Evolutionary conservation across 441 rosid species (phyloP).

Genomic region (Raphanus hybrid): DNA sequence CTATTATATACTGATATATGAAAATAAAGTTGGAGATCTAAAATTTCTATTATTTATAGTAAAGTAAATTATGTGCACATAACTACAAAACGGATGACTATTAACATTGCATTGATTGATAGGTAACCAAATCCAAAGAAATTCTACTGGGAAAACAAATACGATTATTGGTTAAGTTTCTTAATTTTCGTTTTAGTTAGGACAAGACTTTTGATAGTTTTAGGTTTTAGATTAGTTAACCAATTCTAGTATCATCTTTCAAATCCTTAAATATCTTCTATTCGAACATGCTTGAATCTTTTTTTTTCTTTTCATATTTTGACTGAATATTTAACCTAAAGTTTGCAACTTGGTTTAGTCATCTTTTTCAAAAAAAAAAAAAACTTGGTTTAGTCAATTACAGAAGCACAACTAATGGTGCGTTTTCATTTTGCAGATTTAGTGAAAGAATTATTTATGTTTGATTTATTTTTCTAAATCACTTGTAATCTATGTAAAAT

Average conservation of each 20-base stretch:
- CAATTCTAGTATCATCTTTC: conserved; percentile 32
- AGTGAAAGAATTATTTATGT: not conserved
- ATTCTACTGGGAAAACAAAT: conserved; percentile 16
- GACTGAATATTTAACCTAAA: not conserved
- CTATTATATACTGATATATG: conserved; percentile 11
- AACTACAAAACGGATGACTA: conserved; percentile 41
- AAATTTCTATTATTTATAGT: conserved; percentile 25
- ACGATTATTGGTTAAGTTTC: conserved; percentile 12
- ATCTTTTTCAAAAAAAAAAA: not conserved
- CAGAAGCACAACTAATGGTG: not conserved
- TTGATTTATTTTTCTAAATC: not conserved
- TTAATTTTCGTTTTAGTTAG: conserved; percentile 22
- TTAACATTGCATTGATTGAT: conserved; percentile 34
- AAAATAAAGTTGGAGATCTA: conserved; percentile 24
- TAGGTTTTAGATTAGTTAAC: conserved; percentile 19
- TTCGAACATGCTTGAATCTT: conserved; percentile 34
- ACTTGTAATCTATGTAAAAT: not conserved
- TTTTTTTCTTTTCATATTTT: conserved; percentile 14
- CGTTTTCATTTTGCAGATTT: conserved; percentile 1
- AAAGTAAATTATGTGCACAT: conserved; percentile 27
- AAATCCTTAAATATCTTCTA: conserved; percentile 18
- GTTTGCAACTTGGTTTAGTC: not conserved
- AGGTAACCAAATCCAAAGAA: conserved; percentile 54
- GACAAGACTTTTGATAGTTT: conserved; percentile 39
- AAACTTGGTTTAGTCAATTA: not conserved